Evolutionary conservation across 331 rosid species (phyloP), one percentile per base, ranked within the genome.

Genomic region (Erythrophleum ivorense): DNA sequence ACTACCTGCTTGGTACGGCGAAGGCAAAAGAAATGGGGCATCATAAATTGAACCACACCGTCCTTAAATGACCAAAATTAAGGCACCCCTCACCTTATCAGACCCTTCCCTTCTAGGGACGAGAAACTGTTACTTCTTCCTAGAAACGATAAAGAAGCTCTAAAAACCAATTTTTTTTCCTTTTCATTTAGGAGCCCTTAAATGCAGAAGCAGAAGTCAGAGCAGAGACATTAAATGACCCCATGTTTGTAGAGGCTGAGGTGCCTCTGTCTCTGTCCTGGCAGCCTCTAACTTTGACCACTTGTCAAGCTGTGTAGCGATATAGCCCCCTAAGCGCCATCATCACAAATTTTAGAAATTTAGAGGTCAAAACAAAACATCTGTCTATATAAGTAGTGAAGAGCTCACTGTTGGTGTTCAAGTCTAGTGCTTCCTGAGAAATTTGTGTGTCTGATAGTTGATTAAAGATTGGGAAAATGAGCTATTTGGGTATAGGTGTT

Each of bases 401-500:
- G 65, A 64, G 79, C 43, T 38, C 38, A 48, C 1, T 11, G 59
- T 67, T 73, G 45, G 73, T 50, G 50, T 24, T 14, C 18, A 14
- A 50, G 18, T 78, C 15, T 18, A 5, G 64, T 67, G 41, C 64
- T 75, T n/a, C 12, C 3, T 46, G 21, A 48, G 74, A 34, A 15
- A 19, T 68, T 67, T 41, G 49, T n/a, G n/a, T 31, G 7, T 59
- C 59, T 8, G 49, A 11, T 70, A 41, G 55, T 19, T 76, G 69
- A 64, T 45, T 33, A 55, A 9, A 19, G 59, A 83, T 55, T 71
- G 53, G 38, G 76, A 80, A 62, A 46, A 93, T 95, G 98, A 95
- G 91, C 83, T 89, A 91, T 68, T 69, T 91, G 87, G 91, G 94
- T 33, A 91, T 93, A 1, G 99, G 98, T 55, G 89, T 87, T 78